phyloP scores from a whole-genome alignment of 176 grass and related monocot genomes.

The Carex parvula region DNA sequence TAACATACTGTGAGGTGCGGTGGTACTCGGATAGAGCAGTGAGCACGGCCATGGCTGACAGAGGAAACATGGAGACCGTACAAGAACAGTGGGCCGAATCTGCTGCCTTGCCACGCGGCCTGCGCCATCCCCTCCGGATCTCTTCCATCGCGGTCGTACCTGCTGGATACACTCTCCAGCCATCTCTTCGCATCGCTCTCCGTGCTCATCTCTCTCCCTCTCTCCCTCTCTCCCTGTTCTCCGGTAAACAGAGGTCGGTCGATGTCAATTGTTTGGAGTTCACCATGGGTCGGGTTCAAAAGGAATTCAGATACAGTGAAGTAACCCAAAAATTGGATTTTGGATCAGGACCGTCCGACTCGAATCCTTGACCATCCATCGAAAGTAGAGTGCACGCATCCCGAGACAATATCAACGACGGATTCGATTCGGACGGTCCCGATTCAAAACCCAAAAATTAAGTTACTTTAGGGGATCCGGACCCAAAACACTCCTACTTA shows the following conservation, averaged over 20 bases:
- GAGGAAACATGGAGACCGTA: conserved; percentile 19
- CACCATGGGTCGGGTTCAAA: background rate
- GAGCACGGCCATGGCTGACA: conserved; percentile 4
- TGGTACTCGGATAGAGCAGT: conserved; percentile 24
- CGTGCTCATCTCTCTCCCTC: background rate
- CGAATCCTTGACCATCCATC: no score
- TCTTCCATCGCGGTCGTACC: background rate
- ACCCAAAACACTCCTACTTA: no score
- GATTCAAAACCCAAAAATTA: no score
- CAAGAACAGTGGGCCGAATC: conserved; percentile 13
- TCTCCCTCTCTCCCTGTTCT: background rate
- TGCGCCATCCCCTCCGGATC: background rate
- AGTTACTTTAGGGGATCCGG: no score
- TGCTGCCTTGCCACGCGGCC: conserved; percentile 11
- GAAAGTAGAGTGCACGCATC: no score
- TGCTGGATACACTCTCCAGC: conserved; percentile 10
- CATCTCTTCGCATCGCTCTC: conserved; percentile 17
- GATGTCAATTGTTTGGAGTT: background rate
- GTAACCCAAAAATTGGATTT: no score
- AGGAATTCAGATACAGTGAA: no score
- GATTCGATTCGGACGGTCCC: no score
- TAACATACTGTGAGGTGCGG: conserved; percentile 17
- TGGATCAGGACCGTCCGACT: no score
- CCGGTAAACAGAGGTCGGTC: background rate
- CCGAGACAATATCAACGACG: no score